Conservation (phyloP, 768 basidiomycete species). For the Phlegmacium glaucopus region DNA sequence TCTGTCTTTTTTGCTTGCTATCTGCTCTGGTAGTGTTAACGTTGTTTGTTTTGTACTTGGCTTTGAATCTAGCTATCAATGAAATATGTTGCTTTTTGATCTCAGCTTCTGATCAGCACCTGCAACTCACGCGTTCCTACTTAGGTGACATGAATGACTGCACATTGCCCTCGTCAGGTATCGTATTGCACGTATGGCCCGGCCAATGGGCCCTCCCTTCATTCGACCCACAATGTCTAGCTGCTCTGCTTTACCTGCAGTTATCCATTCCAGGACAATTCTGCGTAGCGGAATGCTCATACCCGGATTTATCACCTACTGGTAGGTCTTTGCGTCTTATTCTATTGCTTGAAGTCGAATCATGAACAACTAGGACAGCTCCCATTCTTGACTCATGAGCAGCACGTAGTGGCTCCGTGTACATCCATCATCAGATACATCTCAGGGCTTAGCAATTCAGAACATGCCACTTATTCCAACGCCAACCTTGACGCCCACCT, state of each 20-base stretch:
- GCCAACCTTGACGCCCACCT: conserved; percentile 49
- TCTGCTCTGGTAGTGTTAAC: no score
- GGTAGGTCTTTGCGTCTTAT: conserved; percentile 43
- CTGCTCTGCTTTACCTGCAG: conserved; percentile 67
- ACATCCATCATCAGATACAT: conserved; percentile 66
- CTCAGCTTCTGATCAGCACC: no score
- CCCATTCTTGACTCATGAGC: conserved; percentile 64
- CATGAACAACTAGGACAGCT: conserved; percentile 51
- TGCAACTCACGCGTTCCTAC: no score
- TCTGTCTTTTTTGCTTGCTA: not conserved
- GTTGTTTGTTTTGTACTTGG: no score
- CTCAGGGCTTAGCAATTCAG: conserved; percentile 39
- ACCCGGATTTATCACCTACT: conserved; percentile 70
- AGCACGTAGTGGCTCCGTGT: conserved; percentile 46
- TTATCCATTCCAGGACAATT: conserved; percentile 68
- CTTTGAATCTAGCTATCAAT: no score
- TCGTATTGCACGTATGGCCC: conserved; percentile 68
- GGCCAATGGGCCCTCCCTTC: conserved; percentile 62
- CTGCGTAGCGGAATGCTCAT: conserved; percentile 53
- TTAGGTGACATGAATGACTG: no score
- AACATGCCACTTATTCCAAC: conserved; percentile 23
- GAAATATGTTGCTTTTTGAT: no score
- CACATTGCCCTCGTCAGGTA: conserved; percentile 13
- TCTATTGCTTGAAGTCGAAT: not conserved
- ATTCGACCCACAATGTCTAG: conserved; percentile 62